Base-by-base conservation (phyloP, 192 early-diverging fungal species). In the Lunasporangiospora selenospora region DNA sequence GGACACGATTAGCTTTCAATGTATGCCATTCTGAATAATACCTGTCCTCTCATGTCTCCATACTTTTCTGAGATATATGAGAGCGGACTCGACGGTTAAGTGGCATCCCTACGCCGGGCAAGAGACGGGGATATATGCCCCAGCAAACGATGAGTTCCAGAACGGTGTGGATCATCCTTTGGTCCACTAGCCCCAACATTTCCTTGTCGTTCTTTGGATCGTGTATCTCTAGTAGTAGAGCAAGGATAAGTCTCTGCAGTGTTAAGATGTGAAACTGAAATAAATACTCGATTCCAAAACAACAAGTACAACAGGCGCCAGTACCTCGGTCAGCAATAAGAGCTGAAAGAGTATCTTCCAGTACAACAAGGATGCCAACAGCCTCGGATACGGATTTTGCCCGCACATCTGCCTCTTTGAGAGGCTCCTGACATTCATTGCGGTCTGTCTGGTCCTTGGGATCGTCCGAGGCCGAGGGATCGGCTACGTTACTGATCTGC, bases 51-150 rank as follows among this genome's bases (percentile, higher is more conserved):
- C n/a, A 12, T 40, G 39, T 12, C n/a, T n/a, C 16, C 15, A 39
- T 67, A 80, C 79, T 76, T 49, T 70, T 75, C 31, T 84, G 79
- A 9, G 66, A 64, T 60, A 78, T 83, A 29, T 80, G 78, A 6
- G 85, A 89, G 32, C 80, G 67, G 3, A 87, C 79, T 24, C 90
- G 83, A 37, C 82, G 77, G 10, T 76, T 76, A 33, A 92, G 63
- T 6, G 86, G 84, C 38, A 93, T 77, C 1, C 91, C 92, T 0
- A 92, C 86, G 13, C 88, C 90, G 0, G 81, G 81, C 19, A 85
- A 57, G 23, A 92, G 69, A 30, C 80, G 82, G 1, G 92, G 92
- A 52, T 85, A 83, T 11, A 93, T 64, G 8, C 89, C 89, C 85
- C 85, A 86, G 30, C 75, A 88, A 3, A 89, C 79, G 34, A 87